Base-by-base conservation (phyloP, 257 asterid species). In the Mitragyna speciosa region DNA sequence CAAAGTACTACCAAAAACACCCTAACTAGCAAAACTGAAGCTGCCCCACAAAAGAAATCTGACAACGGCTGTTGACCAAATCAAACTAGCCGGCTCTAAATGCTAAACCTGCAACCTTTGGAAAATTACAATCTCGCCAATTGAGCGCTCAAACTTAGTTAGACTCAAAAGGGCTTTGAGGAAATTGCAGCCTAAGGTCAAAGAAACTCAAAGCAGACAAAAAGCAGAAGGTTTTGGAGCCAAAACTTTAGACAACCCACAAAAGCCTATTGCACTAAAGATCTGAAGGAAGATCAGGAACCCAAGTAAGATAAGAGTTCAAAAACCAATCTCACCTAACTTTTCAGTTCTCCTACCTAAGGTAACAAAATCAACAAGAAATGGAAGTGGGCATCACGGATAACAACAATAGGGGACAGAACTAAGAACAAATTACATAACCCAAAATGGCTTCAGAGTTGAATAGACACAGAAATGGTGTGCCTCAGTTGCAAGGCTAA, bases 221-320 rank as follows among this genome's bases (percentile, higher is more conserved):
- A 59, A 59, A 26, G 76, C 30, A 74, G 20, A 5, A 11, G 11
- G 76, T 78, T 45, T 43, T 76, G 75, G 67, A 31, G 30, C 28
- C 16, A 79, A 84, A 78, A 73, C 84, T 39, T 36, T 52, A 30
- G 72, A 51, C 76, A 71, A 77, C 84, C 84, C 86, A 66, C 66
- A 72, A 63, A 87, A 72, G 39, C 82, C 20, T 47, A 83, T 47
- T 65, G 70, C 78, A 73, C 16, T 15, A 71, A 80, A 86, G 94
- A 90, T 88, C 95, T 84, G 79, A 65, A 76, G 16, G 72, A 80
- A 81, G 71, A 78, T 36, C 73, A 69, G 78, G 68, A 78, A 78
- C 58, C 82, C 81, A 86, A 76, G 70, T 54, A 45, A 72, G 73
- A 73, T 59, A 31, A 70, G 39, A 87, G 24, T 30, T 39, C 68